Base-by-base conservation (phyloP, 768 basidiomycete species). In the Rhodotorula babjevae region DNA sequence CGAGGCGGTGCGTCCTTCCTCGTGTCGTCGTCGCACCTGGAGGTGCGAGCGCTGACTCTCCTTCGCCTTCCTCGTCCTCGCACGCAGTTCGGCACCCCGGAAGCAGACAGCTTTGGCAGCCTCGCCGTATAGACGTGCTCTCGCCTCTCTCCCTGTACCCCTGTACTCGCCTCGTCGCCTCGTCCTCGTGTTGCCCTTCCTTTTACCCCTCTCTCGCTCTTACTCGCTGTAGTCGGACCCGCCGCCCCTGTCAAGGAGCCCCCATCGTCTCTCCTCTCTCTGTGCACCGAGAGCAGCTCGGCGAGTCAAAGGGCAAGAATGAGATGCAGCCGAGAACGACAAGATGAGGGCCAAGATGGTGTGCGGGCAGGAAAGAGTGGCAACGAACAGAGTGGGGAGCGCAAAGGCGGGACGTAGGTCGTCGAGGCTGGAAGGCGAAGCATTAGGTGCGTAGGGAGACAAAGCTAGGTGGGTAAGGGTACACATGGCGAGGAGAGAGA, bases 1-100 rank as follows among this genome's bases (percentile, higher is more conserved):
- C 50, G 69, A 75, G 50, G 74, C 74, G 27, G 74, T 75, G 44
- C 52, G 69, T 63, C 47, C 19, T 5, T 18, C 7, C 25, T 7
- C n/a, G 21, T 25, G 19, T 36, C 25, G 21, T 46, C 44, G 12
- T 18, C 44, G 44, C 12, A 11, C n/a, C n/a, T n/a, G n/a, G n/a
- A n/a, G n/a, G n/a, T n/a, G 14, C 42, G 5, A 23, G 36, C 19
- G 23, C n/a, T 61, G 40, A 29, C 42, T 18, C 8, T 46, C 44
- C 42, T 42, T 46, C 44, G 44, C 44, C 14, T 18, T 15, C 18
- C 14, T n/a, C 23, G 18, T 11, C 19, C 2, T 10, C 29, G 40
- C 40, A 25, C 59, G 44, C 60, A 61, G 60, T 61, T 61, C 44
- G 60, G 60, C 42, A 61, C 60, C 44, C 60, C 60, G 27, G 60